Evolutionary conservation across 106 monocot genomes (phyloP), one percentile per base, ranked within the genome.

Genomic region (Phalaenopsis equestris): DNA sequence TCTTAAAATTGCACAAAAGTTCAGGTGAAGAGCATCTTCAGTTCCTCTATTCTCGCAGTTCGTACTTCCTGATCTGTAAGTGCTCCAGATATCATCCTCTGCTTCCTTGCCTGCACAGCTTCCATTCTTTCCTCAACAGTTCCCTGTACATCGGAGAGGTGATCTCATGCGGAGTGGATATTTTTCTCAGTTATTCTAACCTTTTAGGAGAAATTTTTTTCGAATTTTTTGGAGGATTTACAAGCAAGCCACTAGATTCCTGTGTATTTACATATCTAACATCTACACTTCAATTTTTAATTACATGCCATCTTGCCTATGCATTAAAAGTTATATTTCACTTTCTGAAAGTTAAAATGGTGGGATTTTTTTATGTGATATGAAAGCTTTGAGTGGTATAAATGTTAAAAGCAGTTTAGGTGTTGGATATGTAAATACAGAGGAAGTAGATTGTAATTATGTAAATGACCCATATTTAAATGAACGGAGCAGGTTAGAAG

Each of bases 111-210:
- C 75, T 97, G 93, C 67, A 97, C 90, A 37, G 85, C 83, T 83
- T 90, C 90, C 96, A 97, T 94, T 77, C 89, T 88, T 76, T 97
- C 94, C 80, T 97, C 96, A 24, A 97, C 96, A 12, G 96, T 97
- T 52, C 92, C 96, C 96, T 97, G 73, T 12, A 70, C 11, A 61
- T 11, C 16, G 12, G 12, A 23, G 23, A 64, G n/a, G 64, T 8
- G 64, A 64, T n/a, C 21, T 64, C 8, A 23, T 64, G n/a, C 9
- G 21, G 64, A 64, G 24, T 8, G 64, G 64, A 64, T 2, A 18
- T 77, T 55, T 55, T 41, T 81, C 18, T 41, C 3, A 43, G 41
- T 16, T 15, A 38, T 6, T 37, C 4, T 15, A 30, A 41, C 2
- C 1, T 65, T 16, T 16, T n/a, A 21, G 19, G 12, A 23, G 48